Base-by-base conservation (phyloP, 2,329 filamentous ascomycete species). In the Botryotinia convoluta region DNA sequence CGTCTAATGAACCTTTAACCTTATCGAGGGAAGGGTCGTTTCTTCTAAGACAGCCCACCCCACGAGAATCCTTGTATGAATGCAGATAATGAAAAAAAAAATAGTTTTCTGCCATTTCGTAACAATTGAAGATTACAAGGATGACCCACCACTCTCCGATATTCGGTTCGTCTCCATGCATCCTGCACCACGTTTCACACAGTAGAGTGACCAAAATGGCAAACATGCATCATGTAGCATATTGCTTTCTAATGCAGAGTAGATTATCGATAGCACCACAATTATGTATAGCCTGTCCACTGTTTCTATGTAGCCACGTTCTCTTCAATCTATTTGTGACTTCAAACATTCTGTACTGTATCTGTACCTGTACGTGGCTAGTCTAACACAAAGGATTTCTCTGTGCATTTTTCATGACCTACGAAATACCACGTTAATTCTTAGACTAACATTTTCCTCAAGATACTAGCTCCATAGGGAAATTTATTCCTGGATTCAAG, bases 111-210 rank as follows among this genome's bases (percentile, higher is more conserved):
- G 72, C 26, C 22, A 22, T 44, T 63, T 63, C 9, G 12, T 16
- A n/a, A 67, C 63, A 37, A 37, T 65, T 29, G 37, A 26, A 39
- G 64, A 37, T 59, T 48, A 42, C 71, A 72, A 44, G 71, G 71
- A 72, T 72, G 48, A 68, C 71, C 71, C 60, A 71, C 69, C 69
- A 71, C 29, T 51, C 26, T 48, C 42, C 51, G 35, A 70, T 44
- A 26, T 54, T 70, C 59, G 69, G 69, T 59, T 32, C 44, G 37
- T 39, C 20, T 18, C 32, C 35, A 63, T 63, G 29, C 35, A n/a
- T 65, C 14, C 45, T 59, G 61, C 48, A 42, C 70, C 35, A 68
- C 71, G 62, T 68, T 72, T 72, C 71, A 68, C 35, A 54, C 45
- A 35, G 44, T 22, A 54, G 32, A 37, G 42, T 10, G 22, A 22